Conservation (phyloP, 208 protist species). For the Acanthamoeba lenticulata region DNA sequence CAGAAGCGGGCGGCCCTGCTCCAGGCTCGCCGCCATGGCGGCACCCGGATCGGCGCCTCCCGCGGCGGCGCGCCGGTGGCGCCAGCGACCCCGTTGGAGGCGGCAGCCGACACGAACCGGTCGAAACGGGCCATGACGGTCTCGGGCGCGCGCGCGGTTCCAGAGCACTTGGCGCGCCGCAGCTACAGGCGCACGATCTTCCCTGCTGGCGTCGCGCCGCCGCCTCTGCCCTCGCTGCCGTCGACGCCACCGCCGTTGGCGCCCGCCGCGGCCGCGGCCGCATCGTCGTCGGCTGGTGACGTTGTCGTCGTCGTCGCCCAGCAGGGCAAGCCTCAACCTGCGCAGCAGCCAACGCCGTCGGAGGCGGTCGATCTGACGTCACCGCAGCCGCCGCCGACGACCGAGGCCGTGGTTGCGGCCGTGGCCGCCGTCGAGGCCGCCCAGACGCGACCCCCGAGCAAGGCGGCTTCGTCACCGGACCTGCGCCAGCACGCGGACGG, state of each 20-base stretch:
- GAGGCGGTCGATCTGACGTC: too few species aligned
- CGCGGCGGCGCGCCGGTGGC: background rate
- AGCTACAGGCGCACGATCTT: background rate
- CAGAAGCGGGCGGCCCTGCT: background rate
- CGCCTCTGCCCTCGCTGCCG: background rate
- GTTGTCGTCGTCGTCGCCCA: background rate
- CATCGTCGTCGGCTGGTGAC: background rate
- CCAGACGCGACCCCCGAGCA: background rate
- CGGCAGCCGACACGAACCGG: background rate
- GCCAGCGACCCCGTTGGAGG: background rate
- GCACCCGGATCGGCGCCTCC: background rate
- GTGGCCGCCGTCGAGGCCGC: background rate
- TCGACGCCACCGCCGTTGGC: background rate
- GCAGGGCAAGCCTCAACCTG: too few species aligned
- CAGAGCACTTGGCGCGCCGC: background rate
- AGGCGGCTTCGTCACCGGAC: background rate
- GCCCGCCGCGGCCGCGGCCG: background rate
- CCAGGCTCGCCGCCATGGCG: background rate
- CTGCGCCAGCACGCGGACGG: background rate
- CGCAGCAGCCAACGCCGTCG: too few species aligned
- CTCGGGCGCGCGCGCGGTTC: background rate
- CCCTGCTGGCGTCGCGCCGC: background rate
- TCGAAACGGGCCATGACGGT: background rate
- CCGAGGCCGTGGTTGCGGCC: background rate
- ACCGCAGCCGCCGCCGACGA: too few species aligned